A percentile compares a stretch with the other conserved stretches of the same genome.
These are phyloP conservation scores for Vaccinium myrtillus DNA, from an alignment of 148 eudicot genomes.

Conservation along the genomic window DNA sequence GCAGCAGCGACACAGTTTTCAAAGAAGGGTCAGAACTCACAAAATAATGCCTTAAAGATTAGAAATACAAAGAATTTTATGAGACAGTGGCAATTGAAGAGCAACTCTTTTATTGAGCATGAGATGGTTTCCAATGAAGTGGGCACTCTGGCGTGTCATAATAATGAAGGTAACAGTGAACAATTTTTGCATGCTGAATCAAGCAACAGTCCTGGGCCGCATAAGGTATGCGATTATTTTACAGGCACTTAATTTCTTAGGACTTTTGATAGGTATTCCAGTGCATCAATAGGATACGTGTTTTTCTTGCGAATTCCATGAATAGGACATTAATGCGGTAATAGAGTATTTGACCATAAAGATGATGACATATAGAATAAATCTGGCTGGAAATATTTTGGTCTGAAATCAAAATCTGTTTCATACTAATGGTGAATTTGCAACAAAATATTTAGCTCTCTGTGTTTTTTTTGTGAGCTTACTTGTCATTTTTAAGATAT, in stretches of 20 bases:
- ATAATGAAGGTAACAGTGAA: not conserved
- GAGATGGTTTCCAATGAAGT: not conserved
- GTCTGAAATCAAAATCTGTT: not conserved
- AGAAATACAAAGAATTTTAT: not conserved
- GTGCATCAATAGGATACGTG: not conserved
- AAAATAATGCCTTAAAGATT: not conserved
- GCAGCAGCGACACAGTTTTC: too few species aligned
- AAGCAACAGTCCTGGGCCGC: not conserved
- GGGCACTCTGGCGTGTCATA: not conserved
- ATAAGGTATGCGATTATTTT: slow-evolving; percentile 7
- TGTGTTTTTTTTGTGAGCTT: too few species aligned
- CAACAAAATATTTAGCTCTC: not conserved
- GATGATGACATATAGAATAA: not conserved
- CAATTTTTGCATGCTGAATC: slow-evolving; percentile 5
- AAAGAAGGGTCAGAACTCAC: too few species aligned
- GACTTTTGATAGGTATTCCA: not conserved
- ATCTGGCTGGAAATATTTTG: not conserved
- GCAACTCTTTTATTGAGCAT: slow-evolving; percentile 8
- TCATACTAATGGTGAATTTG: not conserved
- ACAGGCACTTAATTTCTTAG: not conserved
- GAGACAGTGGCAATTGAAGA: not conserved
- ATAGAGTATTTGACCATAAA: not conserved
- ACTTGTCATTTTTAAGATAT: not conserved
- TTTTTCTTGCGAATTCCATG: not conserved
- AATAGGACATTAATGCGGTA: not conserved